Conservation (phyloP, 306 rosid species). For the peach (Prunus persica) region DNA sequence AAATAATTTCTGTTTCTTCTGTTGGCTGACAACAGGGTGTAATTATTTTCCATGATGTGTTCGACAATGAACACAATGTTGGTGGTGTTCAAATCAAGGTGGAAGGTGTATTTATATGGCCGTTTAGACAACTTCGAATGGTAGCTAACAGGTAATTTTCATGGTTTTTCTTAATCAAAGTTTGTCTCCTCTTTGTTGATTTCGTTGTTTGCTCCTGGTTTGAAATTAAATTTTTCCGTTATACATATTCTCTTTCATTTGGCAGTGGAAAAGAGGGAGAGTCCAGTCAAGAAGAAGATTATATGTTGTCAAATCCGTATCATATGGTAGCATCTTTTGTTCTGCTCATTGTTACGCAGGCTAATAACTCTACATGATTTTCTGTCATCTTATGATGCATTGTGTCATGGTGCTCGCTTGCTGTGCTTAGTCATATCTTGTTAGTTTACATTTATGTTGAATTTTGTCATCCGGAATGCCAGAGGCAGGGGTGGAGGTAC, state of each 20-base stretch:
- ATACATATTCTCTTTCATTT: constrained; percentile 17
- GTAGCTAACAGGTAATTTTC: constrained; percentile 76
- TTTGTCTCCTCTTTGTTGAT: constrained; percentile 1
- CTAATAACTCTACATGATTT: constrained; percentile 9
- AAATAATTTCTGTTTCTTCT: constrained; percentile 8
- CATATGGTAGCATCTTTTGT: constrained; percentile 65
- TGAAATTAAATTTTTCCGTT: constrained; percentile 2
- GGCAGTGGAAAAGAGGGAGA: constrained; percentile 92
- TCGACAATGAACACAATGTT: constrained; percentile 72
- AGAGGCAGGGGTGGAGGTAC: not conserved
- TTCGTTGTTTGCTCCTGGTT: constrained; percentile 10
- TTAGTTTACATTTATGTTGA: too few relatives aligned
- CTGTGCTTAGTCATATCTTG: not conserved
- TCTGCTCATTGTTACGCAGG: constrained; percentile 3
- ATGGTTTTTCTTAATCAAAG: not conserved
- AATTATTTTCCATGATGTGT: constrained; percentile 78
- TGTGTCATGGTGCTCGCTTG: not conserved
- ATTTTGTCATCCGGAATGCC: not conserved
- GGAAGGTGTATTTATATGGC: constrained; percentile 99
- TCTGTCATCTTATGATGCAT: constrained; percentile 9
- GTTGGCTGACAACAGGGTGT: constrained; percentile 66
- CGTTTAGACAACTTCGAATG: constrained; percentile 96
- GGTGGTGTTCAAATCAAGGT: constrained; percentile 91
- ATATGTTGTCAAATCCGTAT: constrained; percentile 87
- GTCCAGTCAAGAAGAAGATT: constrained; percentile 73